Conservation (phyloP, 352 stramenopile species). For the Phytophthora pseudosyringae region DNA sequence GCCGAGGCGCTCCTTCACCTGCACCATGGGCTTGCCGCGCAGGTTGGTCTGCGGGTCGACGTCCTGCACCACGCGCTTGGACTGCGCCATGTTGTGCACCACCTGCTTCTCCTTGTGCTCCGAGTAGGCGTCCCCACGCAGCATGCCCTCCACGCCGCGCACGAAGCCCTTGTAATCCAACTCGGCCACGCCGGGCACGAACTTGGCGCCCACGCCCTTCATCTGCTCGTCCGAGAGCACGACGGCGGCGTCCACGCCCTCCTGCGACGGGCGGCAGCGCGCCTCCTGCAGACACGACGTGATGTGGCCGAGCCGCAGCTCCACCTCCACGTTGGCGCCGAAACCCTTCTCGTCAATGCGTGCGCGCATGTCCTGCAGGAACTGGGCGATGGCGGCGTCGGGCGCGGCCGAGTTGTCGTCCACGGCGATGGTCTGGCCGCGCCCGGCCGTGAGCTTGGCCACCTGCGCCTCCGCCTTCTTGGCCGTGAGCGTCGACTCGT, state of each 20-base stretch:
- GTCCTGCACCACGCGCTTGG: slow-evolving; percentile 81
- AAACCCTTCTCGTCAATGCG: slow-evolving; percentile 82
- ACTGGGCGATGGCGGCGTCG: slow-evolving; percentile 81
- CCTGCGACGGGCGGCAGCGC: slow-evolving; percentile 74
- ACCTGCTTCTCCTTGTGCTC: slow-evolving; percentile 85
- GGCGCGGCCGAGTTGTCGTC: slow-evolving; percentile 71
- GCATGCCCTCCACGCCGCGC: slow-evolving; percentile 69
- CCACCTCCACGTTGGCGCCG: slow-evolving; percentile 80
- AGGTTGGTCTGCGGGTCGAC: slow-evolving; percentile 67
- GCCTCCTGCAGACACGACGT: slow-evolving; percentile 77
- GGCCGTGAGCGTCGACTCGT: slow-evolving; percentile 75
- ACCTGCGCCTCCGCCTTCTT: slow-evolving; percentile 79
- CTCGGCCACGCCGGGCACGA: slow-evolving; percentile 75
- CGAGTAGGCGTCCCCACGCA: slow-evolving; percentile 71
- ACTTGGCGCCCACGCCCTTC: slow-evolving; percentile 80
- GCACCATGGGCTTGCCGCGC: slow-evolving; percentile 54
- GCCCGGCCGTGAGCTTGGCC: slow-evolving; percentile 72
- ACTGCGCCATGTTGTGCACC: slow-evolving; percentile 78
- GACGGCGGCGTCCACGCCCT: slow-evolving; percentile 76
- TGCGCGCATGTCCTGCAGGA: slow-evolving; percentile 80
- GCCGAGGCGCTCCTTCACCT: slow-evolving; percentile 84
- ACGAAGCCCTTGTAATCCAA: slow-evolving; percentile 74
- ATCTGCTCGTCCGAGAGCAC: slow-evolving; percentile 79
- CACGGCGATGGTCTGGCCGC: slow-evolving; percentile 74
- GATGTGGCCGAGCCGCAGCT: slow-evolving; percentile 85